Percentiles rank a stretch among this genome's conserved stretches.
Conservation (phyloP, 306 rosid genomes). For the Quillaja saponaria region DNA sequence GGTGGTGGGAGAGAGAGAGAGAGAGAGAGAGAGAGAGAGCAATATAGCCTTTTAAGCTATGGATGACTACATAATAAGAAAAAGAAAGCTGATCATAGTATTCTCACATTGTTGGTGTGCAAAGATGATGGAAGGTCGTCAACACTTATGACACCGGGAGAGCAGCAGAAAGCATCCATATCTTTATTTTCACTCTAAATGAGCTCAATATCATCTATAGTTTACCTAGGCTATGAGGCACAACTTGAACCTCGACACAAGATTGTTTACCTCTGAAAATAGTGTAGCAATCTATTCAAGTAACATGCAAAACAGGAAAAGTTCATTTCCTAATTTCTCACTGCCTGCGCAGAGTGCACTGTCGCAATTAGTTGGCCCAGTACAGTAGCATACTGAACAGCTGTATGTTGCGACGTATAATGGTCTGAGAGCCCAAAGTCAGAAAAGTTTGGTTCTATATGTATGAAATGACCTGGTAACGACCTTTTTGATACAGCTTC, state of each 20-base stretch:
- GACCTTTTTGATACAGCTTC: slow-evolving; percentile 74
- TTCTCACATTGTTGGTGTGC: slow-evolving; percentile 7
- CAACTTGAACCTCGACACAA: slow-evolving; percentile 10
- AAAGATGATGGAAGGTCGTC: background rate
- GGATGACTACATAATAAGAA: too few relatives aligned
- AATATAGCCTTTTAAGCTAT: too few relatives aligned
- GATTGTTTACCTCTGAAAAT: slow-evolving; percentile 6
- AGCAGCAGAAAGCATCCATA: slow-evolving; percentile 14
- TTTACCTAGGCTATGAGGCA: slow-evolving; percentile 4
- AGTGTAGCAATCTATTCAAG: slow-evolving; percentile 15
- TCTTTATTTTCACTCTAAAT: background rate
- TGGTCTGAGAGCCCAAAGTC: slow-evolving; percentile 74
- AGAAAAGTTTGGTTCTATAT: slow-evolving; percentile 63
- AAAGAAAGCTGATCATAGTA: too few relatives aligned
- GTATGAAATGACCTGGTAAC: slow-evolving; percentile 85
- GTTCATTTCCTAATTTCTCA: slow-evolving; percentile 48
- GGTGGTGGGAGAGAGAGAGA: too few relatives aligned
- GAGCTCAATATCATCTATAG: background rate
- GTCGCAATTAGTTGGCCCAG: slow-evolving; percentile 78
- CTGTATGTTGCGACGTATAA: slow-evolving; percentile 78
- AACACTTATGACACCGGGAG: slow-evolving; percentile 2
- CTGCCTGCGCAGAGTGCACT: slow-evolving; percentile 52
- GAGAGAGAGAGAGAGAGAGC: too few relatives aligned
- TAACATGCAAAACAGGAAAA: background rate
- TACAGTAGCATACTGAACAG: slow-evolving; percentile 78